These are phyloP conservation scores for Dendrothele bispora DNA, from an alignment of 768 basidiomycete species.

Conservation along the genomic window DNA sequence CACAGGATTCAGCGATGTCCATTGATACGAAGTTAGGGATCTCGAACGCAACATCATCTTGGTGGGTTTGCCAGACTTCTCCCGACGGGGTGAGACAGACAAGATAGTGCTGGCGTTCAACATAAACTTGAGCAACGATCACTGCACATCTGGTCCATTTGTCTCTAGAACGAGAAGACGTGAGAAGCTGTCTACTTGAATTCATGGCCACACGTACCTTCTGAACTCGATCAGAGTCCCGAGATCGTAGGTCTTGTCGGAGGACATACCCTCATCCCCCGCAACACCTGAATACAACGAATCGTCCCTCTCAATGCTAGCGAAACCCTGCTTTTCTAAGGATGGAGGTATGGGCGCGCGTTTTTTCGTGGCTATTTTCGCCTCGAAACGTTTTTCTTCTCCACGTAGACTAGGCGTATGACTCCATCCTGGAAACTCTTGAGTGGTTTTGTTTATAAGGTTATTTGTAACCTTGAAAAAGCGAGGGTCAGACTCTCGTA, in stretches of 20 bases:
- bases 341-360: conserved; percentile 20
- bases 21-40: conserved; percentile 55
- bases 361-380: conserved; percentile 13
- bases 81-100: conserved; percentile 42
- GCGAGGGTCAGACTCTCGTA: neutral
- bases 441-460: conserved; percentile 33
- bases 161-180: conserved; percentile 27
- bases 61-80: conserved; percentile 48
- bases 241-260: conserved; percentile 23
- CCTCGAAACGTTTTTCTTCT: conserved; percentile 36
- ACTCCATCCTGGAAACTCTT: conserved; percentile 33
- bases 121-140: conserved; percentile 29
- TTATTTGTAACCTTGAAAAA: conserved; percentile 16
- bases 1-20: conserved; percentile 51
- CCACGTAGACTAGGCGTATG: conserved; percentile 35
- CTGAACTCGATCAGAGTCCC: conserved; percentile 57
- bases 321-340: conserved; percentile 23
- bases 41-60: conserved; percentile 57
- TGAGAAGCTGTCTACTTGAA: neutral
- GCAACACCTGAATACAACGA: conserved; percentile 14
- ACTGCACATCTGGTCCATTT: conserved; percentile 29
- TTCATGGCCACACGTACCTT: conserved; percentile 34
- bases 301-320: conserved; percentile 2
- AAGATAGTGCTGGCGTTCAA: conserved; percentile 18
- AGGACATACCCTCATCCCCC: conserved; percentile 13